These are phyloP conservation scores for Zygosaccharomyces kombuchaensis DNA, from an alignment of 805 yeast genomes.

Conservation along the genomic window DNA sequence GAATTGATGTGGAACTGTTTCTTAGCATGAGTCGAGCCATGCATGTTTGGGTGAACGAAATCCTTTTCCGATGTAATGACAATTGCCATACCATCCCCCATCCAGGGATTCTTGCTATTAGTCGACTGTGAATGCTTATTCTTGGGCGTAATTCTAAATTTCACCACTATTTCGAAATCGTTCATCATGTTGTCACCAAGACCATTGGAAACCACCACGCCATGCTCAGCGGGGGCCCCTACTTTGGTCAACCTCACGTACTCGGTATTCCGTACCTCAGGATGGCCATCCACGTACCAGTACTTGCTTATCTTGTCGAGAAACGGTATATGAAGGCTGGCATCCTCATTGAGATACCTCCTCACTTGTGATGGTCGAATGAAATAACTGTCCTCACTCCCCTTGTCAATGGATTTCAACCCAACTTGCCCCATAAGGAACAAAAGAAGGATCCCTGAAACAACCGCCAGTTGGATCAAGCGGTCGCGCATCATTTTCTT, in stretches of 20 bases:
- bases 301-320: conserved; percentile 28
- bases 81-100: conserved; percentile 31
- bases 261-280: conserved; percentile 29
- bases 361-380: conserved; percentile 13
- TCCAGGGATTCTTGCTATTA: not conserved
- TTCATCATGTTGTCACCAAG: conserved; percentile 33
- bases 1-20: conserved; percentile 30
- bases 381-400: not conserved
- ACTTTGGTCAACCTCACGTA: conserved; percentile 22
- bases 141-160: conserved; percentile 17
- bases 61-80: conserved; percentile 30
- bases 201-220: conserved; percentile 31
- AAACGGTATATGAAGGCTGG: conserved; percentile 28
- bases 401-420: not conserved
- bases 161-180: conserved; percentile 28
- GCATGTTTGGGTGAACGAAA: conserved; percentile 23
- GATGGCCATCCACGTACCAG: conserved; percentile 31
- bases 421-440: conserved; percentile 9
- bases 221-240: conserved; percentile 19
- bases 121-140: not conserved
- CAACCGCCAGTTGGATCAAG: conserved; percentile 6
- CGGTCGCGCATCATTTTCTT: conserved; percentile 8
- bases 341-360: conserved; percentile 23
- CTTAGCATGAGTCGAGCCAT: conserved; percentile 24
- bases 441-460: conserved; percentile 4